Evolutionary conservation across 2,329 filamentous ascomycete genomes (phyloP).

Genomic region (Paraconiothyrium sp.): DNA sequence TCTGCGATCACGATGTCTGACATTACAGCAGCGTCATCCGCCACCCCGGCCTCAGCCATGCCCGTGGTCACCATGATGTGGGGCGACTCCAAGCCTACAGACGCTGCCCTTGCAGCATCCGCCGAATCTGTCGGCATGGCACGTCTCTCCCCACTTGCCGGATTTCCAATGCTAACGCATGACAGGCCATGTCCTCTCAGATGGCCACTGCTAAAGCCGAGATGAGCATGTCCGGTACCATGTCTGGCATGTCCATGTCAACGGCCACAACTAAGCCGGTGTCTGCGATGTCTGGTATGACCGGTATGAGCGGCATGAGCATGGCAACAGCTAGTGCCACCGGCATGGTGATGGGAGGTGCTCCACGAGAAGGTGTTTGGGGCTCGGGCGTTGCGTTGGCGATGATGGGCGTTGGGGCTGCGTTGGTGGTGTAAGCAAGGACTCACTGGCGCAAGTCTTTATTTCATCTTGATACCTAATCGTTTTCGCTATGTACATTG

Average conservation of each 20-base stretch:
- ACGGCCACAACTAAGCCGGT: neutral
- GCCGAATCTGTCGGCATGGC: neutral
- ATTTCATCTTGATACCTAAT: neutral
- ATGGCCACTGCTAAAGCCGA: neutral
- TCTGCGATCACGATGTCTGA: neutral
- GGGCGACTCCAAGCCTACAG: constrained; percentile 6
- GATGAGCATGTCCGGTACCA: constrained; percentile 5
- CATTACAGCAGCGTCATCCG: neutral
- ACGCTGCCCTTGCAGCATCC: neutral
- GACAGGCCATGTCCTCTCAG: neutral
- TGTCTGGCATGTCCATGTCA: constrained; percentile 3
- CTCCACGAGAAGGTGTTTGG: neutral
- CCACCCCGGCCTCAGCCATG: neutral
- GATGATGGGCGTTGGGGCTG: constrained; percentile 1
- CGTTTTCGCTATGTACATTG: neutral
- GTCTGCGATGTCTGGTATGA: neutral
- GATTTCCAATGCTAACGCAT: neutral
- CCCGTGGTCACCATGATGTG: constrained; percentile 8
- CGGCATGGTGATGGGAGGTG: constrained; percentile 3
- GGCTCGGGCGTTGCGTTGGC: neutral
- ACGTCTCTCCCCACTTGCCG: neutral
- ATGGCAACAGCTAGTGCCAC: constrained; percentile 1
- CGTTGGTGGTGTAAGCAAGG: neutral
- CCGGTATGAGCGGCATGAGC: neutral
- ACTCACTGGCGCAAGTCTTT: neutral